Evolutionary conservation across 129 eudicot species (phyloP).

Genomic region (Lactuca saligna): DNA sequence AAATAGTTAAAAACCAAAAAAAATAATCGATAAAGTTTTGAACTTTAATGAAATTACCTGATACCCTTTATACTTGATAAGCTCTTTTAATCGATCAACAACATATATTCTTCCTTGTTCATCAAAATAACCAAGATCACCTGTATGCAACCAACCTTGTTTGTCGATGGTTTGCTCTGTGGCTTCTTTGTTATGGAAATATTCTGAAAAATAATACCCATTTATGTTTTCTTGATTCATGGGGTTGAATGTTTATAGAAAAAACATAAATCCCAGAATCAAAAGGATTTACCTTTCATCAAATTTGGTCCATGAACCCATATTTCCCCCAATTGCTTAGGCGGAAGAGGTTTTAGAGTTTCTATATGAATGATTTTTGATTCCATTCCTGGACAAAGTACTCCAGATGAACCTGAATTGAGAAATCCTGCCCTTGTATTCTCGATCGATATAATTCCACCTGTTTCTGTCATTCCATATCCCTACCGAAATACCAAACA

Average conservation of each 20-base stretch:
- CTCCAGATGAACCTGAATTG: conserved; percentile 63
- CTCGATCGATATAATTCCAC: conserved; percentile 66
- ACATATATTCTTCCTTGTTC: conserved; percentile 76
- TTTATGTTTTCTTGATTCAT: not conserved
- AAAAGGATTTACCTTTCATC: conserved; percentile 55
- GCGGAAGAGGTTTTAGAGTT: conserved; percentile 71
- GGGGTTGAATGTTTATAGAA: not conserved
- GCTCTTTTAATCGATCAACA: conserved; percentile 90
- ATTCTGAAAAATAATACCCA: conserved; percentile 43
- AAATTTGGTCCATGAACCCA: conserved; percentile 85
- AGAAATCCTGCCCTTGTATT: conserved; percentile 37
- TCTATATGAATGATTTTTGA: conserved; percentile 60
- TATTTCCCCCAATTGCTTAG: conserved; percentile 74
- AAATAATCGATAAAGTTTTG: not conserved
- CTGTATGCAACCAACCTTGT: conserved; percentile 89
- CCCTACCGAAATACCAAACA: conserved; percentile 29
- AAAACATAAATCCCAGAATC: conserved; percentile 1
- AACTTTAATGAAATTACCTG: conserved; percentile 51
- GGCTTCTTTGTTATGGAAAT: conserved; percentile 75
- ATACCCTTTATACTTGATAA: conserved; percentile 85
- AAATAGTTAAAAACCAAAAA: not conserved
- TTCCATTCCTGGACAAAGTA: conserved; percentile 65
- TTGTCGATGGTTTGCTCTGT: conserved; percentile 77
- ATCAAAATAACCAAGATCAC: conserved; percentile 94
- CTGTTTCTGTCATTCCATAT: conserved; percentile 50